Base-by-base conservation (phyloP, 805 yeast genomes). In the Zygosaccharomyces pseudorouxii region DNA sequence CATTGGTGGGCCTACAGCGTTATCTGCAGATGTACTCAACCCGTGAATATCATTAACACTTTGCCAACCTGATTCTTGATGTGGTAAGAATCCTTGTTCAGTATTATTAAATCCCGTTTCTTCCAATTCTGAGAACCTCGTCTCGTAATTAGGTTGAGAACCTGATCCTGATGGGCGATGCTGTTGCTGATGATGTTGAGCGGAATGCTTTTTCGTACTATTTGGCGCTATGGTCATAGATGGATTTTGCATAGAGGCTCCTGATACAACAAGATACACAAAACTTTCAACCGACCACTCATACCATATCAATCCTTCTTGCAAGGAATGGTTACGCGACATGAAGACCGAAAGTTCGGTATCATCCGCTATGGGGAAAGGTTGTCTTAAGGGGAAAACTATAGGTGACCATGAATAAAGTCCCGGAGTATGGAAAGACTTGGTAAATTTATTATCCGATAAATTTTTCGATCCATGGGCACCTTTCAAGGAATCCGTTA, bases 331-430 rank as follows among this genome's bases (percentile, higher is more conserved):
- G 30, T 70, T 74, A 47, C 89, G 67, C 59, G 79, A 74, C 35
- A 82, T 57, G 30, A 75, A 72, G 0, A 82, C 61, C 33, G 77
- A 78, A 3, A 83, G 54, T 49, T 78, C 84, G 8, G 79, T 74
- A 48, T 76, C 79, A 50, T 80, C 84, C 3, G 77, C 65, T 2
- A 79, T 60, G 29, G 72, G 69, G 11, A 81, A 51, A 1, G 87
- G 86, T 12, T 70, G 70, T 29, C 72, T 72, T 14, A 84, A 54
- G 0, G 89, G 89, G 58, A 85, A 78, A 63, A 77, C 76, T 12
- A 79, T 59, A 1, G 90, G 89, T 47, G 84, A 77, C 90, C 90
- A 85, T 0, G 88, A 81, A 12, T 71, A 65, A 57, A 82, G 57
- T 48, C 73, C 74, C 2, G 70, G 58, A 2, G 84, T 69, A 31